Conservation (phyloP, 1,284 basidiomycete species). For the Rhodotorula sp. region DNA sequence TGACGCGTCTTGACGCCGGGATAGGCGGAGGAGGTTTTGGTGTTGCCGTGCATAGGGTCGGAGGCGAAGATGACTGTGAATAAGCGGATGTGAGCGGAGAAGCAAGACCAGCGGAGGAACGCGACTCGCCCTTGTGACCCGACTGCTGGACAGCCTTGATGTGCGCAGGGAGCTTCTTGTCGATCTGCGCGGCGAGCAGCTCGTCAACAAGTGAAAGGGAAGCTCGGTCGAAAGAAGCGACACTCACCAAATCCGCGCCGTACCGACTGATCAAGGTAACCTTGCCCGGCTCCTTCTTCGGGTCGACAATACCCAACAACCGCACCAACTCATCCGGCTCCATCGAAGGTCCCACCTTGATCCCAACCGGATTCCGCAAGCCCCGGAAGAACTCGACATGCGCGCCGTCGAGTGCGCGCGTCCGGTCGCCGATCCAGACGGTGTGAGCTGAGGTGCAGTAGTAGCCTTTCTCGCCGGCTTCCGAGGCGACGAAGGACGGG, state of each 20-base stretch:
- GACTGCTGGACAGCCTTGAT: constrained; percentile 79
- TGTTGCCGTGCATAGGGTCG: constrained; percentile 93
- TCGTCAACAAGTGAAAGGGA: not conserved
- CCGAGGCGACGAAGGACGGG: constrained; percentile 19
- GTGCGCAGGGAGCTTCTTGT: constrained; percentile 71
- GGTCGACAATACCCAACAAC: constrained; percentile 81
- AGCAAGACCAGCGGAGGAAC: not conserved
- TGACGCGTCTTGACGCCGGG: constrained; percentile 71
- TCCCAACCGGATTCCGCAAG: constrained; percentile 91
- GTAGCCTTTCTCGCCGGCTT: constrained; percentile 23
- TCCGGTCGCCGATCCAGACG: constrained; percentile 96
- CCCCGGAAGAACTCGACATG: constrained; percentile 71
- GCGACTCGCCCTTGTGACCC: constrained; percentile 60
- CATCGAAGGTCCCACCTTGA: constrained; percentile 94
- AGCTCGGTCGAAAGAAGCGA: not conserved
- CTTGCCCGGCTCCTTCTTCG: constrained; percentile 73
- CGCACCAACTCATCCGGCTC: constrained; percentile 72
- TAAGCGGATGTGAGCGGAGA: not conserved
- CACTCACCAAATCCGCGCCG: constrained; percentile 73
- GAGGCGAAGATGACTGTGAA: constrained; percentile 80
- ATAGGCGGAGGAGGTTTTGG: constrained; percentile 62
- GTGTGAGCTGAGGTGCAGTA: constrained; percentile 35
- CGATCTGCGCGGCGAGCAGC: constrained; percentile 57
- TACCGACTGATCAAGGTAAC: constrained; percentile 92
- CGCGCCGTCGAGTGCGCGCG: constrained; percentile 86